Conservation (phyloP, 179 eudicot genomes). For the Nepenthes alata region DNA sequence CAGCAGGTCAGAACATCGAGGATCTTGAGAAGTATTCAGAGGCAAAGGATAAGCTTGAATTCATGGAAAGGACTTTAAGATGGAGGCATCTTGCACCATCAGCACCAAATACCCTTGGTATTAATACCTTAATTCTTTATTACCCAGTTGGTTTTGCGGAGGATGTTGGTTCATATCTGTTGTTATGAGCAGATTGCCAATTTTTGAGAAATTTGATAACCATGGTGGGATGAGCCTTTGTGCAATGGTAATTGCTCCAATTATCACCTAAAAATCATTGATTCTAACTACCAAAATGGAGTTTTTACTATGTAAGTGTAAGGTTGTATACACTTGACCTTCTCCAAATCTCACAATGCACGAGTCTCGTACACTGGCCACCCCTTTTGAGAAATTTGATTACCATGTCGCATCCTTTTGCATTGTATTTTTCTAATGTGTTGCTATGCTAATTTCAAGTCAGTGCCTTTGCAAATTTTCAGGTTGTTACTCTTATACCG, state of each 20-base stretch:
- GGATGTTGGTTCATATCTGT: no score
- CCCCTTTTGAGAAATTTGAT: no score
- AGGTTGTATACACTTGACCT: no score
- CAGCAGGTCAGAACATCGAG: slow-evolving; percentile 92
- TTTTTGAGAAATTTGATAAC: no score
- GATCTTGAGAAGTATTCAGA: slow-evolving; percentile 83
- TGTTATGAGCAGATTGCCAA: background rate
- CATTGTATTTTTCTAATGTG: background rate
- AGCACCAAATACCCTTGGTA: slow-evolving; percentile 93
- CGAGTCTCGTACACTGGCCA: no score
- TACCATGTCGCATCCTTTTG: background rate
- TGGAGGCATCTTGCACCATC: slow-evolving; percentile 98
- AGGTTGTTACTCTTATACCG: slow-evolving; percentile 95
- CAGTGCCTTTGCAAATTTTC: slow-evolving; percentile 8
- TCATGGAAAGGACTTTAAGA: slow-evolving; percentile 78
- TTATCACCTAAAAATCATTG: no score
- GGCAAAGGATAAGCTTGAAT: slow-evolving; percentile 58
- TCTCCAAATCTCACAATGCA: no score
- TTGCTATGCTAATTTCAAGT: background rate
- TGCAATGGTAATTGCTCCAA: no score
- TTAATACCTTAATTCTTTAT: background rate
- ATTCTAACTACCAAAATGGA: no score
- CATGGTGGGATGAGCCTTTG: no score
- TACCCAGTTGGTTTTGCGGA: background rate
- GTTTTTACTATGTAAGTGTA: no score